Base-by-base conservation (phyloP, 139 green algal genomes). In the Coelastrella sp. region DNA sequence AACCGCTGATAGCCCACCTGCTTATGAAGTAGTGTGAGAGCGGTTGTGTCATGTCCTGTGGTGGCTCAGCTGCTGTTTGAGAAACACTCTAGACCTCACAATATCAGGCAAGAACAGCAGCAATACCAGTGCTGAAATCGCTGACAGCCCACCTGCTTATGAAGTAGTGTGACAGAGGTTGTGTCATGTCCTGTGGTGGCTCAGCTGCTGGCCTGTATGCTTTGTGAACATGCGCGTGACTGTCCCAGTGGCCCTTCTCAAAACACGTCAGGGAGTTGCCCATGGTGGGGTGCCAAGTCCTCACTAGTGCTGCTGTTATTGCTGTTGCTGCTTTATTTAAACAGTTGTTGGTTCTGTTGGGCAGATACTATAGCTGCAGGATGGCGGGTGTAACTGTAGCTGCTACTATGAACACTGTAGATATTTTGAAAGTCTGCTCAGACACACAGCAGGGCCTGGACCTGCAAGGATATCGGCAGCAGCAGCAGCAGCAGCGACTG, bases 91-190 rank as follows among this genome's bases (percentile, higher is more conserved):
- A n/a, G n/a, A n/a, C n/a, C n/a, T n/a, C n/a, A n/a, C n/a, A n/a
- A n/a, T n/a, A n/a, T n/a, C n/a, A n/a, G n/a, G n/a, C n/a, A n/a
- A n/a, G n/a, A n/a, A n/a, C n/a, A n/a, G n/a, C n/a, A n/a, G n/a
- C n/a, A n/a, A n/a, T n/a, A n/a, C n/a, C n/a, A n/a, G n/a, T n/a
- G n/a, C n/a, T n/a, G n/a, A n/a, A n/a, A n/a, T n/a, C n/a, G n/a
- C n/a, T n/a, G n/a, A n/a, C 47, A 14, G 14, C 19, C 1, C n/a
- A 90, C 85, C 73, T 83, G 60, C 57, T 77, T 58, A 90, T 90
- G 73, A 90, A 90, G 57, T 90, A 90, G 59, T 90, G 85, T 54
- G 73, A 84, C 3, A 90, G 73, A 6, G 85, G 85, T 73, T 77
- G 56, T 4, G 73, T 84, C 85, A 90, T 90, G 59, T 90, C 74